Evolutionary conservation across 768 basidiomycete species (phyloP).

Genomic region (Cubamyces lactineus): DNA sequence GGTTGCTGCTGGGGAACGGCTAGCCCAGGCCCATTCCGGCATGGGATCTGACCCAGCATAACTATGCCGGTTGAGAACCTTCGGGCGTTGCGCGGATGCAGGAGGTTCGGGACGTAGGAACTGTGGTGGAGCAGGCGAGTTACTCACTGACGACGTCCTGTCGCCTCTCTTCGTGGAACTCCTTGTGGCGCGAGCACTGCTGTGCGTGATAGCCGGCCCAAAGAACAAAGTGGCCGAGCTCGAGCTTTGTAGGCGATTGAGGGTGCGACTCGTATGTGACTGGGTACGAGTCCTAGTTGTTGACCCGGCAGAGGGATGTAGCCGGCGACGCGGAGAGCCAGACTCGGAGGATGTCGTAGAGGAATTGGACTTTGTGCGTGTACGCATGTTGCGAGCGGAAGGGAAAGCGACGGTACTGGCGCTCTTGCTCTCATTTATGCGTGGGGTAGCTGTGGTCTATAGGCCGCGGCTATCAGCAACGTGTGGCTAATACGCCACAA

Average conservation of each 20-base stretch:
- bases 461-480: slow-evolving; percentile 17
- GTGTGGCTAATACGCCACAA: slow-evolving; percentile 17
- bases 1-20: slow-evolving; percentile 16
- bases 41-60: slow-evolving; percentile 53
- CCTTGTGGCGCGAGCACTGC: neutral
- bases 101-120: slow-evolving; percentile 22
- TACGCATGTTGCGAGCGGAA: slow-evolving; percentile 39
- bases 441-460: slow-evolving; percentile 22
- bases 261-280: slow-evolving; percentile 42
- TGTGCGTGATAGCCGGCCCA: slow-evolving; percentile 52
- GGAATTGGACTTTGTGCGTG: slow-evolving; percentile 42
- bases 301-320: slow-evolving; percentile 49
- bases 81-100: slow-evolving; percentile 31
- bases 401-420: slow-evolving; percentile 39
- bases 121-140: slow-evolving; percentile 6
- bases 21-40: slow-evolving; percentile 25
- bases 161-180: neutral
- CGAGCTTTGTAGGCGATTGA: slow-evolving; percentile 54
- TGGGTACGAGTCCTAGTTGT: slow-evolving; percentile 38
- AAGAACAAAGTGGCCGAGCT: slow-evolving; percentile 70
- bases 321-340: slow-evolving; percentile 58
- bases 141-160: slow-evolving; percentile 5
- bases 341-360: slow-evolving; percentile 50
- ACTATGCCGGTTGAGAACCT: slow-evolving; percentile 58
- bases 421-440: slow-evolving; percentile 33